Percentiles rank a stretch among this genome's conserved stretches.
Conservation (phyloP, 106 monocot genomes). For the Chionographis japonica region DNA sequence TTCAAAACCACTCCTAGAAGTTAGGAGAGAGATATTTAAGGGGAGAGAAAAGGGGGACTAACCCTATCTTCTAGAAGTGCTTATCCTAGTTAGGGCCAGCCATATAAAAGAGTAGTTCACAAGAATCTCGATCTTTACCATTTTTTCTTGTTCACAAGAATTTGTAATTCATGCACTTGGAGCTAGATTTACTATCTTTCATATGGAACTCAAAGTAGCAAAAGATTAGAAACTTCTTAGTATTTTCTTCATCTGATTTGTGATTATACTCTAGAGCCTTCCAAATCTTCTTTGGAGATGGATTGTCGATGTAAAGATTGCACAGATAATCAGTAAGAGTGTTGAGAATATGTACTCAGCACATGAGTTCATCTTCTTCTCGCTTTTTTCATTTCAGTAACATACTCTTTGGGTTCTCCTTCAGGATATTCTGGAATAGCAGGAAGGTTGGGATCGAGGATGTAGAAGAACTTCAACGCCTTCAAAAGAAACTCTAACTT, state of each 20-base stretch:
- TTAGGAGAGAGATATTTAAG: no score
- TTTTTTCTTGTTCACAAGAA: slow-evolving; percentile 1
- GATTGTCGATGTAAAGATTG: not conserved
- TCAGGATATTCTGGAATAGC: not conserved
- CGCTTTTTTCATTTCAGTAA: slow-evolving; percentile 1
- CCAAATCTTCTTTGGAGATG: slow-evolving; percentile 12
- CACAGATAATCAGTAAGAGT: not conserved
- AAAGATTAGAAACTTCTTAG: slow-evolving; percentile 4
- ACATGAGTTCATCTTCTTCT: slow-evolving; percentile 8
- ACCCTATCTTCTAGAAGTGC: no score
- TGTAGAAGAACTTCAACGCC: slow-evolving; percentile 2
- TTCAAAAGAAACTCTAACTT: slow-evolving; percentile 7
- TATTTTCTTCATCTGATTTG: not conserved
- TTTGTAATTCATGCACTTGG: slow-evolving; percentile 13
- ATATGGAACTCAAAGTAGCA: slow-evolving; percentile 9
- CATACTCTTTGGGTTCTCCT: not conserved
- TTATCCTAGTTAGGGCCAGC: no score
- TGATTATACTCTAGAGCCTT: not conserved
- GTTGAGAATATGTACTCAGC: slow-evolving; percentile 4
- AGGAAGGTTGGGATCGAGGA: slow-evolving; percentile 7
- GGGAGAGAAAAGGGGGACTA: no score
- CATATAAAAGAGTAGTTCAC: no score
- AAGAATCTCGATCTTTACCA: slow-evolving; percentile 7
- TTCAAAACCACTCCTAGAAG: no score
- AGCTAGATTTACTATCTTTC: not conserved